Base-by-base conservation (phyloP, 129 eudicot species). In the Scalesia atractyloides region DNA sequence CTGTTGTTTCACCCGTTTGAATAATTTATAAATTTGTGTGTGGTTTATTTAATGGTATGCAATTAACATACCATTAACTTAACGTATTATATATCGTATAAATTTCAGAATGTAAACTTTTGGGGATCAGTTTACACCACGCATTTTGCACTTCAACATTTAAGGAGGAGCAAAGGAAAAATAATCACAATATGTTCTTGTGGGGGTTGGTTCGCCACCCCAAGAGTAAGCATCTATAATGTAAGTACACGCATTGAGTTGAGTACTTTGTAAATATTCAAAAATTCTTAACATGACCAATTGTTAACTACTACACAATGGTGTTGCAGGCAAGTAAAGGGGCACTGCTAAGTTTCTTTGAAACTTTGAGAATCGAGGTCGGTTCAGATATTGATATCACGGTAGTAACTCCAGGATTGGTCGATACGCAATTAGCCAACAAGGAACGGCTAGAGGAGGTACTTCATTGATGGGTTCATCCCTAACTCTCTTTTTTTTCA, bases 121-220 rank as follows among this genome's bases (percentile, higher is more conserved):
- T 89, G 96, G 96, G 92, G 89, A 13, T 79, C 84, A 2, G 84
- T 72, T 19, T 84, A 86, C 41, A 63, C 62, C 34, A 89, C 92
- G 19, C 70, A 72, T 50, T 89, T 47, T 69, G 87, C 89, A n/a
- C 71, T 81, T 57, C 92, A 92, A 6, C 73, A 89, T 67, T 62
- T 86, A 53, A 77, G 74, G 77, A 67, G 50, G 9, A 86, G 70
- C 70, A 78, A 58, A 64, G 96, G 96, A 10, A 86, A 75, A 79
- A 82, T 86, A 10, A 73, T 84, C 4, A 82, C 76, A 15, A 73
- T 79, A 26, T 77, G 86, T 43, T 89, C 92, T 16, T 49, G 73
- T 5, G 86, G 79, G 8, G 43, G 84, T 47, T 89, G 89, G 96
- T 69, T 84, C 19, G 76, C 72, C 8, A 74, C 66, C 30, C 96